Evolutionary conservation across 2,329 filamentous ascomycete species (phyloP).

Genomic region (Sclerotinia glacialis): DNA sequence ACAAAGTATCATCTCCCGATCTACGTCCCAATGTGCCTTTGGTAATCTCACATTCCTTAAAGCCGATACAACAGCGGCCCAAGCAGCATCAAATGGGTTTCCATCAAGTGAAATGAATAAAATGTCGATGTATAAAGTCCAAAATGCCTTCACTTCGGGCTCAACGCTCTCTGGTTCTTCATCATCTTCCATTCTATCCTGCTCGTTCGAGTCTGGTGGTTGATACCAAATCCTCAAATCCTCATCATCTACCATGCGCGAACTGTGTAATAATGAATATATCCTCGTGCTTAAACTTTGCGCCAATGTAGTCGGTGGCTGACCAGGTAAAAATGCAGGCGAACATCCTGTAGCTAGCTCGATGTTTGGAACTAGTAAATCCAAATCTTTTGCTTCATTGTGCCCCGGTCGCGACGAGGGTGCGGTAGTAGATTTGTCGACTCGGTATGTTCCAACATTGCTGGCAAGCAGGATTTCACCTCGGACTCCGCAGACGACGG

Average conservation of each 20-base stretch:
- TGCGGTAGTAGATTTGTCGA: slow-evolving; percentile 40
- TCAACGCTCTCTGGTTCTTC: slow-evolving; percentile 36
- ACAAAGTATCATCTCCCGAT: slow-evolving; percentile 77
- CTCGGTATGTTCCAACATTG: slow-evolving; percentile 67
- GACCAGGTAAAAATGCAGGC: slow-evolving; percentile 79
- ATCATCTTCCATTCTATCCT: slow-evolving; percentile 45
- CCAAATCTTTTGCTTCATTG: slow-evolving; percentile 55
- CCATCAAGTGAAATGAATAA: slow-evolving; percentile 91
- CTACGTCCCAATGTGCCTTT: slow-evolving; percentile 76
- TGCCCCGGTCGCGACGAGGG: slow-evolving; percentile 40
- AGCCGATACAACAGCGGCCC: slow-evolving; percentile 79
- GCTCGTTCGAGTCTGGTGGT: slow-evolving; percentile 47
- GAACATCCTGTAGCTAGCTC: slow-evolving; percentile 89
- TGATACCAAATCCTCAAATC: slow-evolving; percentile 73
- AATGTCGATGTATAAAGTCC: slow-evolving; percentile 94
- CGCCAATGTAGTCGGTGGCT: slow-evolving; percentile 73
- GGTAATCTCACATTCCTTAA: slow-evolving; percentile 76
- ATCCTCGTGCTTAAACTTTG: slow-evolving; percentile 80
- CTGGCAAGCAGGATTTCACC: slow-evolving; percentile 76
- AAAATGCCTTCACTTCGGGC: slow-evolving; percentile 74
- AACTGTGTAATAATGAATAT: slow-evolving; percentile 70
- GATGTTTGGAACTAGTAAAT: slow-evolving; percentile 87
- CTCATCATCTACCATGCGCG: slow-evolving; percentile 60
- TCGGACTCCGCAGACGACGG: slow-evolving; percentile 89
- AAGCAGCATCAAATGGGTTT: slow-evolving; percentile 87